Base-by-base conservation (phyloP, 768 basidiomycete genomes). In the Lyophyllum semitale region DNA sequence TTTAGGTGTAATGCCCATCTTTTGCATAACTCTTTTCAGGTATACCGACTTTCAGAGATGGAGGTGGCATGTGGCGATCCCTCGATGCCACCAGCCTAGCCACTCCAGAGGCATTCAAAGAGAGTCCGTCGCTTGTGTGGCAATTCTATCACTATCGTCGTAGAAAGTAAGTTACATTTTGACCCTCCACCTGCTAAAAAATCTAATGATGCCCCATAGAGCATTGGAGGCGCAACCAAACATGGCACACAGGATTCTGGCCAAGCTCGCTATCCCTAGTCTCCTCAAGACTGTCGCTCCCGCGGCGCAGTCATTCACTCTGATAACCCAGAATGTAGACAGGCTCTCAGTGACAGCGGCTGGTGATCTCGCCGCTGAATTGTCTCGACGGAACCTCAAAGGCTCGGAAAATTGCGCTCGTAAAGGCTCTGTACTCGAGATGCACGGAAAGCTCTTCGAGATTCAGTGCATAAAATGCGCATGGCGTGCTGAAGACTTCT, bases 271-370 rank as follows among this genome's bases (percentile, higher is more conserved):
- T 29, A 45, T 70, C 30, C 71, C 69, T 1, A 51, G 59, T 6
- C 50, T 61, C 46, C 66, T 66, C 13, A 52, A 61, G 26, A 52
- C 52, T 2, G 53, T 72, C 17, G 68, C 70, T 2, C 74, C 51
- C 50, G 29, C 50, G 29, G 47, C 65, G 47, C 47, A 57, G 37
- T 53, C 54, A 7, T 60, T 15, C 58, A 66, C 32, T 68, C 68
- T 63, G 30, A 66, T 79, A 49, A 78, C 77, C 3, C 77, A 78
- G 51, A 79, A 79, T 50, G 60, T 78, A 41, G 77, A 81, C 51
- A 67, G 73, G 1, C 71, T 81, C 38, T 69, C 66, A 38, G 41
- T 50, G 0, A 62, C 65, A 7, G 75, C 75, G 1, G 56, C 77
- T 9, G 62, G 66, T 5, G 48, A 59, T 1, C 45, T 57, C 56